phyloP scores from a whole-genome alignment of 2,329 filamentous ascomycete species.

The Ceratocystis papillata region DNA sequence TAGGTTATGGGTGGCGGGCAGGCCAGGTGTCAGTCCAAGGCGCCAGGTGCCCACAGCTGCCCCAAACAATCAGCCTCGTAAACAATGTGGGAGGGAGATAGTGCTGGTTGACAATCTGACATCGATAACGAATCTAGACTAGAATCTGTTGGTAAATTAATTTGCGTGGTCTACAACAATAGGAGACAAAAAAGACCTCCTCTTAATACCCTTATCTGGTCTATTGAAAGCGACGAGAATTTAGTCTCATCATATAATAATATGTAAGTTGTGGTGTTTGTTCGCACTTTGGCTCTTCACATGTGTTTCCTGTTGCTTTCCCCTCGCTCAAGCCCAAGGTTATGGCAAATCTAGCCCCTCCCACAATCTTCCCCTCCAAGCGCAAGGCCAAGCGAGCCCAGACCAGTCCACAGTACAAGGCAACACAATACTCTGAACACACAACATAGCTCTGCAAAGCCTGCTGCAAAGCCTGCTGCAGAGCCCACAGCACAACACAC shows the following conservation, averaged over 20 bases:
- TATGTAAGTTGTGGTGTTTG: no score
- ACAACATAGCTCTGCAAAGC: not conserved
- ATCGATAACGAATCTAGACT: not conserved
- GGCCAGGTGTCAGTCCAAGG: no score
- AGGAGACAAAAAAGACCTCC: no score
- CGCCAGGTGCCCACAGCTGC: no score
- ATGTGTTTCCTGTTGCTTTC: not conserved
- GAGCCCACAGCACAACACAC: not conserved
- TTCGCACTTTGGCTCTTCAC: no score
- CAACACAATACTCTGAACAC: not conserved
- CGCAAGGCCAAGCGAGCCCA: not conserved
- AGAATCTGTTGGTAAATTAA: not conserved
- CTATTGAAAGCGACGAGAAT: no score
- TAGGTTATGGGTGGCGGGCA: no score
- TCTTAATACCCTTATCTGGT: no score
- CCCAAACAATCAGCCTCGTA: no score
- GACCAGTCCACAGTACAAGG: not conserved
- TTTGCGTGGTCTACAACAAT: not conserved
- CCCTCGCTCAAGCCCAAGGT: not conserved
- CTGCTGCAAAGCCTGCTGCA: not conserved
- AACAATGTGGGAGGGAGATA: not conserved
- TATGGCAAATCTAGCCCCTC: not conserved
- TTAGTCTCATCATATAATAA: no score
- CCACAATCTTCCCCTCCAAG: constrained; percentile 1
- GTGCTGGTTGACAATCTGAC: not conserved